Conservation (phyloP, 176 grass and related monocot species). For the Ensete ventricosum region DNA sequence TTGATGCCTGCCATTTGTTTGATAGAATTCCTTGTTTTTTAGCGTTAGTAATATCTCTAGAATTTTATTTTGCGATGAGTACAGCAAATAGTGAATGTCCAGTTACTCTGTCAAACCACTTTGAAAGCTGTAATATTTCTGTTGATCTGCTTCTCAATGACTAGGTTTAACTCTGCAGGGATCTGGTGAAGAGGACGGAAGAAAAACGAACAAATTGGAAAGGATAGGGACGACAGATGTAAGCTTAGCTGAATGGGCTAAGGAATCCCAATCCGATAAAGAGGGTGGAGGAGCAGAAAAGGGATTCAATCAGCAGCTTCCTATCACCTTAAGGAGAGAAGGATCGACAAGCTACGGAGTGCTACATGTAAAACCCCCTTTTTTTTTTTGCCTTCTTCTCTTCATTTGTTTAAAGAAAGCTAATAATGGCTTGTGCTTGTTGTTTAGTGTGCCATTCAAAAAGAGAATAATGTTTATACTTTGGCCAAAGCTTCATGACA, state of each 20-base stretch:
- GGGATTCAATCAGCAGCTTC: constrained; percentile 42
- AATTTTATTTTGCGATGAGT: no score
- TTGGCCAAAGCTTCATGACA: no score
- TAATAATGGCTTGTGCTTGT: no score
- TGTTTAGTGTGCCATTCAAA: background rate
- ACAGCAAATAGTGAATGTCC: no score
- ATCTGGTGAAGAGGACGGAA: constrained; percentile 45
- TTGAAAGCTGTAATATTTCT: background rate
- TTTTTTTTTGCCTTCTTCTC: constrained; percentile 2
- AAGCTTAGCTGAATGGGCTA: constrained; percentile 67
- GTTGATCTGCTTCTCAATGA: background rate
- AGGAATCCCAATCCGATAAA: constrained; percentile 46
- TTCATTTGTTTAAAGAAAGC: no score
- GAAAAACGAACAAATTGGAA: constrained; percentile 51
- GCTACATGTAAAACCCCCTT: constrained; percentile 57
- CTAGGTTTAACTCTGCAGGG: constrained; percentile 35
- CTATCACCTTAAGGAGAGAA: constrained; percentile 52
- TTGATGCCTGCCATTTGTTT: background rate
- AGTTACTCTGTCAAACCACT: background rate
- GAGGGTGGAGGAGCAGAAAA: constrained; percentile 15
- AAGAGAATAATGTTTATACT: background rate
- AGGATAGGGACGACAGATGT: constrained; percentile 63
- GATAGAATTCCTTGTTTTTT: no score
- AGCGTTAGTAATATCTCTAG: no score
- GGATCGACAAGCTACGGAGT: constrained; percentile 64